Conservation (phyloP, 2,329 filamentous ascomycete species). For the Xylariomycetidae sp. region DNA sequence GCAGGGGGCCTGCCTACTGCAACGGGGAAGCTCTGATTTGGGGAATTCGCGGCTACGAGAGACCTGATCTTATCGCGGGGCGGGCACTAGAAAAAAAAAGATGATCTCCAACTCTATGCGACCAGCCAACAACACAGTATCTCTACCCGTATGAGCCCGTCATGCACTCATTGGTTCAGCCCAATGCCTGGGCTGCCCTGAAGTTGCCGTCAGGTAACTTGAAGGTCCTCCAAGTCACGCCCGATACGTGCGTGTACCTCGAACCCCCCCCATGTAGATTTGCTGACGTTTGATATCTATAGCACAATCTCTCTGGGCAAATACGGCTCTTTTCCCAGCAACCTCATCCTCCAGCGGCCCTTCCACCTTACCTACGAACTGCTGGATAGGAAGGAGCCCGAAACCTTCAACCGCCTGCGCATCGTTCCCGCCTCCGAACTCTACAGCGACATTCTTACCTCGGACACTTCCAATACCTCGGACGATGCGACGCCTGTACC, state of each 20-base stretch:
- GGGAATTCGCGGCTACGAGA: too few relatives aligned
- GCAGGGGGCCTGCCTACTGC: too few relatives aligned
- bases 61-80: too few relatives aligned
- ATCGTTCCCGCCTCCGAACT: slow-evolving; percentile 76
- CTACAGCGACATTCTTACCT: slow-evolving; percentile 67
- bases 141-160: slow-evolving; percentile 2
- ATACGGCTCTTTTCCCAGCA: slow-evolving; percentile 85
- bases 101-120: neutral
- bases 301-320: slow-evolving; percentile 87
- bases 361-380: slow-evolving; percentile 91
- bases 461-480: slow-evolving; percentile 25
- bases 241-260: slow-evolving; percentile 49
- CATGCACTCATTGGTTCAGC: slow-evolving; percentile 43
- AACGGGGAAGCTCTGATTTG: too few relatives aligned
- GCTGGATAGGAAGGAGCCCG: slow-evolving; percentile 60
- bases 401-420: slow-evolving; percentile 63
- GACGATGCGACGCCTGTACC: slow-evolving; percentile 33
- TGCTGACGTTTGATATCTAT: slow-evolving; percentile 12
- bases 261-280: too few relatives aligned
- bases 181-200: slow-evolving; percentile 55
- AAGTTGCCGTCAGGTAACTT: slow-evolving; percentile 53
- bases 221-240: slow-evolving; percentile 50
- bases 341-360: slow-evolving; percentile 84
- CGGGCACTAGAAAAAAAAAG: neutral
- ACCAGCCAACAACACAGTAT: neutral